Percentiles rank a stretch among this genome's conserved stretches.
phyloP scores from a whole-genome alignment of 2,329 filamentous ascomycete genomes.

The Leptodontidium sp. region DNA sequence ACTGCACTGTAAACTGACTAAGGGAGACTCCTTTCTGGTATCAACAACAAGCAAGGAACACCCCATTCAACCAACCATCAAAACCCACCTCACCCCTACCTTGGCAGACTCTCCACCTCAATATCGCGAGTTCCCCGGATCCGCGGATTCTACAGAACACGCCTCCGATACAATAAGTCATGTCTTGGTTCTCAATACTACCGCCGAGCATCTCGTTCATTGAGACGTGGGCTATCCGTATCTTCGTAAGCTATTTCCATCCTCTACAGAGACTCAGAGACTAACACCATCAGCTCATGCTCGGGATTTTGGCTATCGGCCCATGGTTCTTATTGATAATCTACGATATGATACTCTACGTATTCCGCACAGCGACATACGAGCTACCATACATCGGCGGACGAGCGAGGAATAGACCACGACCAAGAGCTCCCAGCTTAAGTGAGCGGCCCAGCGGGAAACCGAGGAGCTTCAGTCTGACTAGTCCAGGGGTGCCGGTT shows the following conservation, averaged over 20 bases:
- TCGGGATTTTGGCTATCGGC: conserved; percentile 66
- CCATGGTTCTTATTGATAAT: conserved; percentile 69
- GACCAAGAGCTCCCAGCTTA: conserved; percentile 68
- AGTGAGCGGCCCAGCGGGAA: conserved; percentile 63
- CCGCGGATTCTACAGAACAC: background rate
- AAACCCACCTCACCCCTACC: background rate
- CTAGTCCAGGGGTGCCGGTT: conserved; percentile 32
- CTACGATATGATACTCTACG: conserved; percentile 70
- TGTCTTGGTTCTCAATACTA: conserved; percentile 72
- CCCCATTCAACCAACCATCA: conserved; percentile 5
- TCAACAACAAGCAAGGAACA: background rate
- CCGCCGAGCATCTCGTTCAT: conserved; percentile 63
- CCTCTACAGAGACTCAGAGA: background rate
- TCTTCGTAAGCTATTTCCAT: conserved; percentile 61
- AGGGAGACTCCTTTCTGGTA: background rate
- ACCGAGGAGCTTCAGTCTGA: conserved; percentile 44
- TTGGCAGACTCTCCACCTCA: conserved; percentile 15
- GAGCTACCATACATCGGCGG: conserved; percentile 68
- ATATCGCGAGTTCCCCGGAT: conserved; percentile 15
- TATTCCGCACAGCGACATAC: conserved; percentile 64
- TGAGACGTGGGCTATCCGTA: conserved; percentile 67
- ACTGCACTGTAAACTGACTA: background rate
- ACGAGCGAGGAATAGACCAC: conserved; percentile 63
- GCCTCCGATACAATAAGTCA: conserved; percentile 43
- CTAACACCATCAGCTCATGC: conserved; percentile 56